These are phyloP conservation scores for Penicillium soppii DNA, from an alignment of 495 filamentous ascomycete genomes.

Conservation along the genomic window DNA sequence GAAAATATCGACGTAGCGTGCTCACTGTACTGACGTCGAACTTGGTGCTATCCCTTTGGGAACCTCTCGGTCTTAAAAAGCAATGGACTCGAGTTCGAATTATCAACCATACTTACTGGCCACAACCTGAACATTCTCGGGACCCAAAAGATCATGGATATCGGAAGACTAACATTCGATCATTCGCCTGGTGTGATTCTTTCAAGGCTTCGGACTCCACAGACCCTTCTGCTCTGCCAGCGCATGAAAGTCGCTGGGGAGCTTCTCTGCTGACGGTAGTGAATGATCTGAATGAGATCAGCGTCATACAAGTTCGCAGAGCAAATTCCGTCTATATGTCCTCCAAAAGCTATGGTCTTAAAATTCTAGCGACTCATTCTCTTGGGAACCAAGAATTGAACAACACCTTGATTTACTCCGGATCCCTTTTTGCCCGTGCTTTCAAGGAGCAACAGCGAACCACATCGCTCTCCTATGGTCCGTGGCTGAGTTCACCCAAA, in stretches of 20 bases:
- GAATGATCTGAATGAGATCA: slow-evolving; percentile 45
- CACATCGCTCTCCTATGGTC: slow-evolving; percentile 34
- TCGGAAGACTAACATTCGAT: slow-evolving; percentile 34
- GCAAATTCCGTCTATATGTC: not conserved
- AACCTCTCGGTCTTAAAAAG: slow-evolving; percentile 31
- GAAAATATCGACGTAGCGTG: slow-evolving; percentile 54
- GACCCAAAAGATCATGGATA: slow-evolving; percentile 12
- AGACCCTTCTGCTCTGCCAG: slow-evolving; percentile 4
- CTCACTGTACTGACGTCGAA: slow-evolving; percentile 63
- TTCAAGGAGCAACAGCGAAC: slow-evolving; percentile 22
- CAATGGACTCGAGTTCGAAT: slow-evolving; percentile 47
- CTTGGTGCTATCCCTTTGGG: slow-evolving; percentile 48
- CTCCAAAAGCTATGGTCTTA: slow-evolving; percentile 13
- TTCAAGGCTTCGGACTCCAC: slow-evolving; percentile 20
- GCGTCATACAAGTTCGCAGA: slow-evolving; percentile 26
- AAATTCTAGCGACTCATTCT: slow-evolving; percentile 26
- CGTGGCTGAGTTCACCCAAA: slow-evolving; percentile 28
- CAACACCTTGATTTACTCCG: slow-evolving; percentile 15
- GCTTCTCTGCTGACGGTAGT: slow-evolving; percentile 33
- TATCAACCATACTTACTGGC: slow-evolving; percentile 38
- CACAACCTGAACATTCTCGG: slow-evolving; percentile 15
- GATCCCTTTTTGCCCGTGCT: slow-evolving; percentile 30
- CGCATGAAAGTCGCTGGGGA: slow-evolving; percentile 42
- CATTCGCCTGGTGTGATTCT: slow-evolving; percentile 44
- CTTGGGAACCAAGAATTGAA: slow-evolving; percentile 10